These are phyloP conservation scores for Alternaria arborescens DNA, from an alignment of 2,329 filamentous ascomycete genomes.

Conservation along the genomic window DNA sequence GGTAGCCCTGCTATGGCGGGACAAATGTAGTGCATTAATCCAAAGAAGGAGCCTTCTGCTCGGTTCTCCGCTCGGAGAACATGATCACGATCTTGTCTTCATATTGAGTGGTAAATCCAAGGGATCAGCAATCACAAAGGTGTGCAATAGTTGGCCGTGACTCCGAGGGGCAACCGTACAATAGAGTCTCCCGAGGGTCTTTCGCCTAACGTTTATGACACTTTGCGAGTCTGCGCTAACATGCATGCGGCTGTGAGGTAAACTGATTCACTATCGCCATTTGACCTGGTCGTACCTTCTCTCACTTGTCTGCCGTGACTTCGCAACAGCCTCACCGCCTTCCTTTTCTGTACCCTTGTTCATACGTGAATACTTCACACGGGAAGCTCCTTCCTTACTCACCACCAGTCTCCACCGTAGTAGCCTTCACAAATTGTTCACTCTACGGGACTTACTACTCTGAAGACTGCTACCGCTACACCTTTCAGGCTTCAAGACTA, in stretches of 20 bases:
- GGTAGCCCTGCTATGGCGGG: conserved; percentile 45
- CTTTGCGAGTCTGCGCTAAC: not conserved
- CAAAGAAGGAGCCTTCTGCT: not conserved
- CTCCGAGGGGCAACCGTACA: not conserved
- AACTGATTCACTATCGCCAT: not conserved
- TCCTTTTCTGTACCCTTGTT: not conserved
- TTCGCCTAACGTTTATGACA: not conserved
- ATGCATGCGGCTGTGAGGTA: not conserved
- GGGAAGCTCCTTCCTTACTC: not conserved
- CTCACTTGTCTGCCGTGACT: not conserved
- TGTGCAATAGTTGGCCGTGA: not conserved
- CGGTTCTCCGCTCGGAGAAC: not conserved
- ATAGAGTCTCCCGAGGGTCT: not conserved
- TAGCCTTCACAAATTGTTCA: not conserved
- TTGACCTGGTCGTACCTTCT: not conserved
- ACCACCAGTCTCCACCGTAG: not conserved
- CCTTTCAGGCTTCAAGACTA: not conserved
- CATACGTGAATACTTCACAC: not conserved
- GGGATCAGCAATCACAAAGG: not conserved
- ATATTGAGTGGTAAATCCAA: not conserved
- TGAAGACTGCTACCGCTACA: not conserved
- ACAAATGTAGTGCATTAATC: conserved; percentile 27
- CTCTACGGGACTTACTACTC: not conserved
- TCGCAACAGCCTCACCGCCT: not conserved
- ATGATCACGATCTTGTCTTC: not conserved